A percentile compares a stretch with the other conserved stretches of the same genome.
Evolutionary conservation across 495 filamentous ascomycete species (phyloP).

Genomic region (Chlorociboria aeruginascens): DNA sequence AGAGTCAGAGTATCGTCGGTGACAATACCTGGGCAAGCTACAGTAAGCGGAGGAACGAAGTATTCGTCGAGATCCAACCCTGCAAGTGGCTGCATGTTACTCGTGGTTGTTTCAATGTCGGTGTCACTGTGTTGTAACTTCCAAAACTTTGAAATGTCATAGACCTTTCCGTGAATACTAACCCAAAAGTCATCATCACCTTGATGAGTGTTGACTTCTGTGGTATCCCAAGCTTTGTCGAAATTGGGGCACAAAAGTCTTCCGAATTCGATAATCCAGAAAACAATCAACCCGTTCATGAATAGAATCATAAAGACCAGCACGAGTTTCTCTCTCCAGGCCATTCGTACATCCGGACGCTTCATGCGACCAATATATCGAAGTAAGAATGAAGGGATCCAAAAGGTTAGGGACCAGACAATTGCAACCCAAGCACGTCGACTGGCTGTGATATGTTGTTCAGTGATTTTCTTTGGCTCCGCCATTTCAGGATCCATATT

Average conservation of each 20-base stretch:
- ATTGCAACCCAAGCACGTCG: constrained; percentile 69
- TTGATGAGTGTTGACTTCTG: constrained; percentile 60
- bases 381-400: constrained; percentile 82
- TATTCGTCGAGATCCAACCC: constrained; percentile 74
- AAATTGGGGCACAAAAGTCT: constrained; percentile 78
- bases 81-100: constrained; percentile 63
- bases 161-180: constrained; percentile 77
- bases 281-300: constrained; percentile 74
- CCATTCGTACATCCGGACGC: constrained; percentile 89
- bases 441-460: constrained; percentile 44
- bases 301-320: constrained; percentile 69
- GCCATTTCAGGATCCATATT: constrained; percentile 64
- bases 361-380: constrained; percentile 88
- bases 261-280: constrained; percentile 86
- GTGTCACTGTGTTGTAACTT: constrained; percentile 68
- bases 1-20: constrained; percentile 38
- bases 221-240: constrained; percentile 75
- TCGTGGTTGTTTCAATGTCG: constrained; percentile 38
- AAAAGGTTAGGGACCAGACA: constrained; percentile 83
- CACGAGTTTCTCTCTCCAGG: constrained; percentile 86
- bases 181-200: constrained; percentile 74
- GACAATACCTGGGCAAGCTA: constrained; percentile 59
- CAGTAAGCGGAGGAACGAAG: constrained; percentile 67
- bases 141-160: constrained; percentile 86
- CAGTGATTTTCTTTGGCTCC: constrained; percentile 62